phyloP scores from a whole-genome alignment of 2,329 filamentous ascomycete genomes.

The Penicillium sp. region DNA sequence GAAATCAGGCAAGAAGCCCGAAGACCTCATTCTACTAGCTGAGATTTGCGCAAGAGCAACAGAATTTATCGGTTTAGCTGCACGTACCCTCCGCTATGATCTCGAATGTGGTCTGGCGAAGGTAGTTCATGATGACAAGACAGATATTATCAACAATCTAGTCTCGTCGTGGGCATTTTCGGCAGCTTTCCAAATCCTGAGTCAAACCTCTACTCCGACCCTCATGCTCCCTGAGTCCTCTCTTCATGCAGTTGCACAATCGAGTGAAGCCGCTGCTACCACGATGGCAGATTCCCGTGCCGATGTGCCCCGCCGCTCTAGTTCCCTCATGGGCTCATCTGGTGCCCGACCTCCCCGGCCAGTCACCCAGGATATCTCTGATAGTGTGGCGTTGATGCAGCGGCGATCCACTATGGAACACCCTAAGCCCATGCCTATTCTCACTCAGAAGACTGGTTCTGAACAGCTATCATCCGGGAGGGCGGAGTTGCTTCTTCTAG shows the following conservation, averaged over 20 bases:
- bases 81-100: constrained; percentile 76
- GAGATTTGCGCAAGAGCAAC: constrained; percentile 81
- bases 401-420: constrained; percentile 46
- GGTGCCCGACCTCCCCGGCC: constrained; percentile 23
- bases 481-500: constrained; percentile 77
- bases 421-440: constrained; percentile 42
- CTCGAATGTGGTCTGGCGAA: constrained; percentile 61
- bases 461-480: constrained; percentile 79
- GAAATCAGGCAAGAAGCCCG: constrained; percentile 57
- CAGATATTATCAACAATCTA: constrained; percentile 44
- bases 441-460: constrained; percentile 55
- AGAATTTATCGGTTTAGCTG: constrained; percentile 78
- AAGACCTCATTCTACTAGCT: constrained; percentile 76
- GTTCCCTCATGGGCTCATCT: constrained; percentile 31
- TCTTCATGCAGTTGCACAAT: constrained; percentile 29
- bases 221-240: constrained; percentile 39
- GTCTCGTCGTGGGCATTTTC: constrained; percentile 49
- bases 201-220: constrained; percentile 38
- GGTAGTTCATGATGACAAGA: constrained; percentile 34
- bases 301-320: constrained; percentile 40
- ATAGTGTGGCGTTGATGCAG: constrained; percentile 33
- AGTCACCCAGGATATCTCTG: constrained; percentile 34
- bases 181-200: constrained; percentile 44
- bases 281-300: constrained; percentile 24
- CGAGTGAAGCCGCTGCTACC: constrained; percentile 21